phyloP scores from a whole-genome alignment of 139 green algal genomes.

The Coccomyxa sp. region DNA sequence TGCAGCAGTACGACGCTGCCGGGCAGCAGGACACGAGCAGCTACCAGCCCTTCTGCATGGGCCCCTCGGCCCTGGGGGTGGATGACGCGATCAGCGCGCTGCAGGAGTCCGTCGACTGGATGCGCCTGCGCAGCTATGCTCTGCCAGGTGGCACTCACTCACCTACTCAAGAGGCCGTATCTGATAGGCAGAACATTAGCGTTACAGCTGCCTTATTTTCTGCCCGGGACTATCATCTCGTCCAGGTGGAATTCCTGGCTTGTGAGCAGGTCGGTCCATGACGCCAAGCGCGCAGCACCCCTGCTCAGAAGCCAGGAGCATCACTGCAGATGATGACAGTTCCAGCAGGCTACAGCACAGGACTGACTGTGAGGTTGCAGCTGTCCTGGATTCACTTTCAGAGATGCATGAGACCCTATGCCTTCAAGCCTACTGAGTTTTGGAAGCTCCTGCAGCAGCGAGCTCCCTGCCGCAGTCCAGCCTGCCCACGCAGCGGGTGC shows the following conservation, averaged over 20 bases:
- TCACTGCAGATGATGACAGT: neutral
- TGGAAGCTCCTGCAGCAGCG: neutral
- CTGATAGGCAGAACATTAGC: neutral
- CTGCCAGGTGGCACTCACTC: neutral
- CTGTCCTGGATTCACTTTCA: too few species aligned
- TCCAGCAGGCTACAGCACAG: neutral
- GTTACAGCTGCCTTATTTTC: neutral
- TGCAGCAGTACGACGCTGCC: neutral
- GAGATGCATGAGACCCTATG: neutral
- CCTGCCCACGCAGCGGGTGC: neutral
- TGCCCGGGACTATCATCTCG: neutral
- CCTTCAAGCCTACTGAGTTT: neutral
- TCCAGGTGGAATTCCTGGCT: neutral
- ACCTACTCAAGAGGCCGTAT: neutral
- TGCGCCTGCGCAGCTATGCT: neutral
- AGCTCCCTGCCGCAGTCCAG: neutral
- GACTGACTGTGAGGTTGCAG: too few species aligned
- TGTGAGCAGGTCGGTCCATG: neutral
- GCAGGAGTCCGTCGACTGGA: constrained; percentile 1
- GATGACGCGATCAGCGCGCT: constrained; percentile 1
- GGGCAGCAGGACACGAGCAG: too few species aligned
- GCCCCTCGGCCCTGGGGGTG: neutral
- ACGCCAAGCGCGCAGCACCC: neutral
- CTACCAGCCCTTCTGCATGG: neutral
- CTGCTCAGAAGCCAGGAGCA: neutral